phyloP scores from a whole-genome alignment of 2,329 filamentous ascomycete species.

The Hortaea sp. region DNA sequence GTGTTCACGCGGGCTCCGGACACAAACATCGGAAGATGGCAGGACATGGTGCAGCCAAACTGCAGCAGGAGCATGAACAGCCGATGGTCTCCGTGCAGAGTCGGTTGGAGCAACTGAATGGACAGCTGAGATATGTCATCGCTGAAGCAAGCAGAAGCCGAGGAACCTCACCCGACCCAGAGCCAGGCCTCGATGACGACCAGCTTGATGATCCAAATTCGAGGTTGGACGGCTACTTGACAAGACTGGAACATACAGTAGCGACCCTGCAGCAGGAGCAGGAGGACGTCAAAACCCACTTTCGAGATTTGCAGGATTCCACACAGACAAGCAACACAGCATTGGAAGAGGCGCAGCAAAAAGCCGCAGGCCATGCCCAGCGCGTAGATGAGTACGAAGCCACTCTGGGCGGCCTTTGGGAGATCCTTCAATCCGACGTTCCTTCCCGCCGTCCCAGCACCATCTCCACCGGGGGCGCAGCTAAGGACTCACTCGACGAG shows the following conservation, averaged over 20 bases:
- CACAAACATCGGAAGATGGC: conserved; percentile 9
- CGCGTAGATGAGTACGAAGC: conserved; percentile 47
- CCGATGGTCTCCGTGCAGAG: conserved; percentile 21
- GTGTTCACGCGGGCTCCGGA: conserved; percentile 10
- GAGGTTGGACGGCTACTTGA: conserved; percentile 15
- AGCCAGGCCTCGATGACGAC: conserved; percentile 9
- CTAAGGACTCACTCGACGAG: conserved; percentile 45
- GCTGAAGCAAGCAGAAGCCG: conserved; percentile 18
- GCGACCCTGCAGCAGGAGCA: conserved; percentile 18
- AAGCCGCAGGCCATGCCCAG: conserved; percentile 18
- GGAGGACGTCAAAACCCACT: conserved; percentile 15
- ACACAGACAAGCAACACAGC: conserved; percentile 10
- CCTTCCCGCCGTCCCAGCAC: conserved; percentile 4
- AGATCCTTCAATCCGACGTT: conserved; percentile 35
- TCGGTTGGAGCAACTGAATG: conserved; percentile 23
- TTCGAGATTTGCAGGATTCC: conserved; percentile 15
- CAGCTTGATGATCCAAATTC: conserved; percentile 6
- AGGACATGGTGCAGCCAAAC: conserved; percentile 7
- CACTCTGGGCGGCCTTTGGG: conserved; percentile 42
- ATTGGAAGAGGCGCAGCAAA: conserved; percentile 19
- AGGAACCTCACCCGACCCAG: conserved; percentile 14
- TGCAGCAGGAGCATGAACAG: conserved; percentile 19
- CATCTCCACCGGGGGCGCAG: neutral
- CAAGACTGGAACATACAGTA: conserved; percentile 18
- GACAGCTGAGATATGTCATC: conserved; percentile 21